Evolutionary conservation across 768 basidiomycete species (phyloP).

Genomic region (Rossbeevera mucosa): DNA sequence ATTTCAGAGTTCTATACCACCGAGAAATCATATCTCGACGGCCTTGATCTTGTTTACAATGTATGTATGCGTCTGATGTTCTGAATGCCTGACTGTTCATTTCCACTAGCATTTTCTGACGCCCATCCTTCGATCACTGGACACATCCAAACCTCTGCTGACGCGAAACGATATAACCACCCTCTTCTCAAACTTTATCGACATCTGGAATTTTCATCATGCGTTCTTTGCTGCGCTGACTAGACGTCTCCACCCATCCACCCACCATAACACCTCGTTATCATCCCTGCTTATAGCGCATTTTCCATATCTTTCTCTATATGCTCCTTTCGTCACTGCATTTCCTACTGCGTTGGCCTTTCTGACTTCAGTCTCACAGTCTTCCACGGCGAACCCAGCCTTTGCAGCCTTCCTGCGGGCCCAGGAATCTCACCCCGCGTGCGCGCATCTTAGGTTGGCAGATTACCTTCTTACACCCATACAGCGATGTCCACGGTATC

Average conservation of each 20-base stretch:
- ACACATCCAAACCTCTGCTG: slow-evolving; percentile 63
- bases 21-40: slow-evolving; percentile 75
- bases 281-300: slow-evolving; percentile 69
- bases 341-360: slow-evolving; percentile 65
- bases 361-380: slow-evolving; percentile 49
- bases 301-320: slow-evolving; percentile 84
- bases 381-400: slow-evolving; percentile 35
- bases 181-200: slow-evolving; percentile 84
- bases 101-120: slow-evolving; percentile 69
- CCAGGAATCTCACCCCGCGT: slow-evolving; percentile 66
- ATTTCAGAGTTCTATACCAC: slow-evolving; percentile 81
- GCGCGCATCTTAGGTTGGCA: slow-evolving; percentile 69
- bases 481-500: slow-evolving; percentile 83
- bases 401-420: slow-evolving; percentile 62
- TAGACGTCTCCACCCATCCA: slow-evolving; percentile 31
- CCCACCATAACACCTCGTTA: slow-evolving; percentile 36
- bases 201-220: slow-evolving; percentile 86
- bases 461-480: slow-evolving; percentile 87
- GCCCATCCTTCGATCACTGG: slow-evolving; percentile 73
- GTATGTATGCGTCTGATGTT: slow-evolving; percentile 38
- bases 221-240: slow-evolving; percentile 64
- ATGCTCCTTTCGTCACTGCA: slow-evolving; percentile 78
- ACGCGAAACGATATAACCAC: slow-evolving; percentile 63
- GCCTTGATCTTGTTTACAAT: slow-evolving; percentile 77
- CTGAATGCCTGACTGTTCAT: neutral